These are phyloP conservation scores for Knufia petricola DNA, from an alignment of 2,329 filamentous ascomycete genomes.

Conservation along the genomic window DNA sequence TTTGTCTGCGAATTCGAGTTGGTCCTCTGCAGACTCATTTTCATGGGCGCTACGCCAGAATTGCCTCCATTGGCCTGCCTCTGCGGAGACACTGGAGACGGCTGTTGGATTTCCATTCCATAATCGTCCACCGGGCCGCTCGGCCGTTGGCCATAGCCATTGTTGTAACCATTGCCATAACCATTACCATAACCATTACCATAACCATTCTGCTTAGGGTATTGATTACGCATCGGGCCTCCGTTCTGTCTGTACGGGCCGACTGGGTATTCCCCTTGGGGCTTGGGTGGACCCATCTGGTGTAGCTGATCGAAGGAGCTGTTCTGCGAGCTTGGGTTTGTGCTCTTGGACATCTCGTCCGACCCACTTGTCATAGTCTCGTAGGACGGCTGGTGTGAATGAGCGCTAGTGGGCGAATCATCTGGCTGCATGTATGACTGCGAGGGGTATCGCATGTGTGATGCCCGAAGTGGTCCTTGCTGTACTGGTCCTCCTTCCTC, in stretches of 20 bases:
- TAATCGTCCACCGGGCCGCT: constrained; percentile 23
- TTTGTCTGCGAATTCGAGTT: constrained; percentile 33
- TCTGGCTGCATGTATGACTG: not conserved
- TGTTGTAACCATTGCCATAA: constrained; percentile 18
- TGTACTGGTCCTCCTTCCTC: constrained; percentile 21
- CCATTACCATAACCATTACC: constrained; percentile 20
- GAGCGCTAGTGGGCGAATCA: constrained; percentile 15
- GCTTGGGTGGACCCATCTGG: constrained; percentile 41
- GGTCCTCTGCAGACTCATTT: not conserved
- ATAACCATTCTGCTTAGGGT: constrained; percentile 20
- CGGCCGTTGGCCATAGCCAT: constrained; percentile 21
- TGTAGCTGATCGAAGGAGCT: constrained; percentile 72
- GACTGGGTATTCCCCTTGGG: constrained; percentile 35
- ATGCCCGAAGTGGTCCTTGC: constrained; percentile 16
- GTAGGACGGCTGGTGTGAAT: constrained; percentile 65
- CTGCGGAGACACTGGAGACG: constrained; percentile 11
- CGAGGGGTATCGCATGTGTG: constrained; percentile 13
- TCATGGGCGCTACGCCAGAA: too few species aligned
- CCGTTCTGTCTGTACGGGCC: constrained; percentile 28
- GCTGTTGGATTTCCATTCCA: constrained; percentile 16
- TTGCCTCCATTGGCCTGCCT: constrained; percentile 21
- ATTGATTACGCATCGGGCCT: constrained; percentile 10
- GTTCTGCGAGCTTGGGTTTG: constrained; percentile 87
- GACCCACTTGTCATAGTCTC: constrained; percentile 68
- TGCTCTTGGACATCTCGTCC: constrained; percentile 70